These are phyloP conservation scores for Bocquillonia castaneifolia DNA, from an alignment of 441 rosid species.

Conservation along the genomic window DNA sequence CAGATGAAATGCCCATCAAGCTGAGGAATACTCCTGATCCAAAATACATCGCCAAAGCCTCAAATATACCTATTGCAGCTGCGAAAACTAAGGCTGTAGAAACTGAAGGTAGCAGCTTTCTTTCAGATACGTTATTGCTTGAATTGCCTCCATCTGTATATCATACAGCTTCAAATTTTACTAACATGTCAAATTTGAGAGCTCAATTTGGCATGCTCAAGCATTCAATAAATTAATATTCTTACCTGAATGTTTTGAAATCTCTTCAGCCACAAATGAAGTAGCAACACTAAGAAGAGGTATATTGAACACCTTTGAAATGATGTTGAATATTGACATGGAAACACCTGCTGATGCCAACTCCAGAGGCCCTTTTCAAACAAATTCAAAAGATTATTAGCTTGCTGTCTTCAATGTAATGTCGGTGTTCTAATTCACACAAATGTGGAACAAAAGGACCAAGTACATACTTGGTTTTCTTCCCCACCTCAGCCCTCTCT, in stretches of 20 bases:
- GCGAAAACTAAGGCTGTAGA: constrained; percentile 86
- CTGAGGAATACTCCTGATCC: constrained; percentile 73
- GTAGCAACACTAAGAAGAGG: constrained; percentile 84
- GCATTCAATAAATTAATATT: constrained; percentile 20
- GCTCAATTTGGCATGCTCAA: too few relatives aligned
- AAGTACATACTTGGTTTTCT: too few relatives aligned
- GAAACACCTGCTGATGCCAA: constrained; percentile 93
- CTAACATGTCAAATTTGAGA: too few relatives aligned
- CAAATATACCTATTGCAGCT: constrained; percentile 70
- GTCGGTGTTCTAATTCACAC: too few relatives aligned
- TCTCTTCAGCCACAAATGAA: constrained; percentile 91
- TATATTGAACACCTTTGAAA: constrained; percentile 79
- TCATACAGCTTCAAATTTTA: too few relatives aligned
- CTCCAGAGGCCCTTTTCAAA: constrained; percentile 84
- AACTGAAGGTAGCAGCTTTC: constrained; percentile 82
- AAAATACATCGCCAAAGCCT: constrained; percentile 66
- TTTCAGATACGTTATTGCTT: too few relatives aligned
- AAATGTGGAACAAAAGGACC: too few relatives aligned
- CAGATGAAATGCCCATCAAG: constrained; percentile 70
- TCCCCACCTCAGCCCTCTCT: too few relatives aligned
- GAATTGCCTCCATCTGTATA: too few relatives aligned
- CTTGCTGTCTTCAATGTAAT: too few relatives aligned
- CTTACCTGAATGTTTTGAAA: constrained; percentile 44
- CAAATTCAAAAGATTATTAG: constrained; percentile 21
- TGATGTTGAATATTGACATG: constrained; percentile 72